Percentiles rank a stretch among this genome's conserved stretches.
phyloP scores from a whole-genome alignment of 352 stramenopile genomes.

The Phytophthora fragariae region DNA sequence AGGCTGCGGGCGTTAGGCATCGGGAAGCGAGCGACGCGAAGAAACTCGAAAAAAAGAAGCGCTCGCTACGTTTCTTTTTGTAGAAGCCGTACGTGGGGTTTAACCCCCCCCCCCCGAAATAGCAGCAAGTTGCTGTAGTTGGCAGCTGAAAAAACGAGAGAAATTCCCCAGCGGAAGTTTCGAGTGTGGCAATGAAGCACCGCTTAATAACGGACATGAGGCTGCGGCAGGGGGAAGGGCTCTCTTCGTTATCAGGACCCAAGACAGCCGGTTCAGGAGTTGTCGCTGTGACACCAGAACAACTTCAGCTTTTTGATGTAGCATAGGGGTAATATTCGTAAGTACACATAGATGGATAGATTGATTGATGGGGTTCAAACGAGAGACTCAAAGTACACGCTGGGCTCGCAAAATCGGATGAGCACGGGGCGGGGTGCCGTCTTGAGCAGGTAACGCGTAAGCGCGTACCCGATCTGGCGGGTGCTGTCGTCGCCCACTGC shows the following conservation, averaged over 20 bases:
- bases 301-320: constrained; percentile 5
- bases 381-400: constrained; percentile 77
- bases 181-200: not conserved
- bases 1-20: not conserved
- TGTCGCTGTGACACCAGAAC: constrained; percentile 4
- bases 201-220: not conserved
- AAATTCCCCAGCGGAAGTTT: not conserved
- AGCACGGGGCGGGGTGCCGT: constrained; percentile 66
- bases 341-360: not conserved
- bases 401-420: constrained; percentile 82
- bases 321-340: not conserved
- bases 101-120: constrained; percentile 3
- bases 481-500: constrained; percentile 78
- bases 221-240: not conserved
- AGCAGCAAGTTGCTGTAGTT: not conserved
- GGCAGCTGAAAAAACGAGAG: not conserved
- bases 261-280: constrained; percentile 14
- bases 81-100: constrained; percentile 11
- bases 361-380: constrained; percentile 35
- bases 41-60: constrained; percentile 25
- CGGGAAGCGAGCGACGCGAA: not conserved
- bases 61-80: constrained; percentile 17
- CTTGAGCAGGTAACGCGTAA: constrained; percentile 78
- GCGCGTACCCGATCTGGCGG: constrained; percentile 65
- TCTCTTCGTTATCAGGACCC: not conserved